phyloP scores from a whole-genome alignment of 108 stramenopile species.

The Epipyxis sp. region DNA sequence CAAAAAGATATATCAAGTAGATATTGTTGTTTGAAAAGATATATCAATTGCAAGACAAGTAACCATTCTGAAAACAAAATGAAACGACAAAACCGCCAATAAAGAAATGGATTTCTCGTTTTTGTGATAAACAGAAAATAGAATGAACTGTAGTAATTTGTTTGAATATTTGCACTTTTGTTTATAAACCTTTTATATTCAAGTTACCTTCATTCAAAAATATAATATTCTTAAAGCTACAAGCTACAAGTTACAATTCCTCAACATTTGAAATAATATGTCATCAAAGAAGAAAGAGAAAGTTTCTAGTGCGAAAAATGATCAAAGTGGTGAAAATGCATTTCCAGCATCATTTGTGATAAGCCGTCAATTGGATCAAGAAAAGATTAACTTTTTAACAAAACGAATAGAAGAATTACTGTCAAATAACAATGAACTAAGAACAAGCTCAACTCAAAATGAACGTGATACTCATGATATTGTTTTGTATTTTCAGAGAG shows the following conservation, averaged over 20 bases:
- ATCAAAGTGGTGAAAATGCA: background rate
- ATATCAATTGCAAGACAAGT: too few species aligned
- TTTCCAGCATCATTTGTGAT: slow-evolving; percentile 24
- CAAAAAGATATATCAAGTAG: too few species aligned
- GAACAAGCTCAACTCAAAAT: slow-evolving; percentile 44
- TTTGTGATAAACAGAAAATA: too few species aligned
- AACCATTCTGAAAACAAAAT: too few species aligned
- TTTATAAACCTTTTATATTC: too few species aligned
- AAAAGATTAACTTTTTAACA: slow-evolving; percentile 48
- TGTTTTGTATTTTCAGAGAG: slow-evolving; percentile 59
- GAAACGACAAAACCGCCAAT: too few species aligned
- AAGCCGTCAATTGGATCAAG: slow-evolving; percentile 56
- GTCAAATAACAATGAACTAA: slow-evolving; percentile 44
- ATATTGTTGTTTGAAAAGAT: too few species aligned
- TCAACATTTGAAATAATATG: background rate
- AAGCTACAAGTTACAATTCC: background rate
- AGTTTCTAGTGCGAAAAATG: background rate
- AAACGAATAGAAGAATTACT: slow-evolving; percentile 49
- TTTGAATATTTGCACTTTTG: too few species aligned
- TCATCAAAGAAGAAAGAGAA: background rate
- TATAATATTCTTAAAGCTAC: too few species aligned
- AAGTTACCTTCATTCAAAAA: too few species aligned
- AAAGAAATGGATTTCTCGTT: too few species aligned
- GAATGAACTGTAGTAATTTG: too few species aligned
- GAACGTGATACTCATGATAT: slow-evolving; percentile 66